These are phyloP conservation scores for Oenanthe javanica DNA, from an alignment of 140 eudicot species.

Conservation along the genomic window DNA sequence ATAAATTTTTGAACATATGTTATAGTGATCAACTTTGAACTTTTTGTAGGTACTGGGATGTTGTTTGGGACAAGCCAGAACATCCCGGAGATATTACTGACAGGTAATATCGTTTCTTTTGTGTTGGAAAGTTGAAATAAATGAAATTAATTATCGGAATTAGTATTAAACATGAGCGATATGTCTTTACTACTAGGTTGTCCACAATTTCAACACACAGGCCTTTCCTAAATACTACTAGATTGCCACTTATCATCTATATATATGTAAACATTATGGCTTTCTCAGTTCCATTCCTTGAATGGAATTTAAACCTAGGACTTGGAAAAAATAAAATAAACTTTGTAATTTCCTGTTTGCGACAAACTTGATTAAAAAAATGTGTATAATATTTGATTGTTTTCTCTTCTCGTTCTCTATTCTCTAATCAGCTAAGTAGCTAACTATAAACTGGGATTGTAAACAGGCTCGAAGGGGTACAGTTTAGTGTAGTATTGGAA, in stretches of 20 bases:
- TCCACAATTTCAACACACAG: background rate
- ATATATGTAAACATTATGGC: background rate
- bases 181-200: background rate
- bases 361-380: background rate
- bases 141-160: background rate
- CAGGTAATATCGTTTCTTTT: slow-evolving; percentile 31
- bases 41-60: slow-evolving; percentile 59
- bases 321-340: too few relatives aligned
- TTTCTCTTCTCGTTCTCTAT: background rate
- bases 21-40: background rate
- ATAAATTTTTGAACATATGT: background rate
- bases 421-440: background rate
- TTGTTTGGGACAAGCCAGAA: slow-evolving; percentile 44
- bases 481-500: slow-evolving; percentile 31
- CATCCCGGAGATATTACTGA: slow-evolving; percentile 30
- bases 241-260: too few relatives aligned
- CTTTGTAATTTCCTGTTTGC: background rate
- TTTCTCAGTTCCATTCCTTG: background rate
- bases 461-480: slow-evolving; percentile 50
- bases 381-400: background rate
- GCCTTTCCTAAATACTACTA: too few relatives aligned
- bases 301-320: too few relatives aligned
- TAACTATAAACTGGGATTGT: background rate
- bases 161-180: background rate
- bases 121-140: background rate